Evolutionary conservation across 2,329 filamentous ascomycete genomes (phyloP).

Genomic region (Calonectria pauciramosa): DNA sequence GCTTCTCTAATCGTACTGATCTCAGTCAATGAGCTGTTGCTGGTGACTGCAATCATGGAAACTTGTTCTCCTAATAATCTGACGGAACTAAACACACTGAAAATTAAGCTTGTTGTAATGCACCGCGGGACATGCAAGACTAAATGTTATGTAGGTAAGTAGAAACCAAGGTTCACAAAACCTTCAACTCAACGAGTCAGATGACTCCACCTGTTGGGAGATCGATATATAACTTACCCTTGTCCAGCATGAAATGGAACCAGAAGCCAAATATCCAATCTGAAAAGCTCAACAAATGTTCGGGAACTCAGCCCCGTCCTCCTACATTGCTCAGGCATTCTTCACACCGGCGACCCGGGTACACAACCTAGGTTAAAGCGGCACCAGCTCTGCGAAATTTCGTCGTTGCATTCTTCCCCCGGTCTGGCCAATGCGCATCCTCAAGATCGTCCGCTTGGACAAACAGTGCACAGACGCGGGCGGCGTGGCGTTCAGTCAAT

Average conservation of each 20-base stretch:
- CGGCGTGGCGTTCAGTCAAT: background rate
- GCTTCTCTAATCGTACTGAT: background rate
- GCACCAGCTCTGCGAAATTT: constrained; percentile 1
- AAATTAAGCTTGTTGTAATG: background rate
- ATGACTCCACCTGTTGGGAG: background rate
- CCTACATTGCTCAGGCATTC: background rate
- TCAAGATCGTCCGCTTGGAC: background rate
- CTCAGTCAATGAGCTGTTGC: background rate
- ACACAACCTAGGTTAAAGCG: background rate
- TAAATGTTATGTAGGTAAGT: background rate
- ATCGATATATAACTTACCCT: background rate
- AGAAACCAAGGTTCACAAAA: background rate
- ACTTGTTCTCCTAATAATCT: background rate
- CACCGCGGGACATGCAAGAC: background rate
- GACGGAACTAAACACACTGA: background rate
- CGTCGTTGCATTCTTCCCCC: background rate
- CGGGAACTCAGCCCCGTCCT: background rate
- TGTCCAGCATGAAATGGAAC: background rate
- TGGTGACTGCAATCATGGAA: background rate
- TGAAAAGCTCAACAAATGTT: background rate
- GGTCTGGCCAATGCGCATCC: constrained; percentile 13
- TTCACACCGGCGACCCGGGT: background rate
- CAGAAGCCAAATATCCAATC: background rate
- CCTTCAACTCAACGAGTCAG: background rate
- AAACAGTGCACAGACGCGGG: constrained; percentile 11